Evolutionary conservation across 2,329 filamentous ascomycete species (phyloP).

Genomic region (Aspergillus pseudonomiae): DNA sequence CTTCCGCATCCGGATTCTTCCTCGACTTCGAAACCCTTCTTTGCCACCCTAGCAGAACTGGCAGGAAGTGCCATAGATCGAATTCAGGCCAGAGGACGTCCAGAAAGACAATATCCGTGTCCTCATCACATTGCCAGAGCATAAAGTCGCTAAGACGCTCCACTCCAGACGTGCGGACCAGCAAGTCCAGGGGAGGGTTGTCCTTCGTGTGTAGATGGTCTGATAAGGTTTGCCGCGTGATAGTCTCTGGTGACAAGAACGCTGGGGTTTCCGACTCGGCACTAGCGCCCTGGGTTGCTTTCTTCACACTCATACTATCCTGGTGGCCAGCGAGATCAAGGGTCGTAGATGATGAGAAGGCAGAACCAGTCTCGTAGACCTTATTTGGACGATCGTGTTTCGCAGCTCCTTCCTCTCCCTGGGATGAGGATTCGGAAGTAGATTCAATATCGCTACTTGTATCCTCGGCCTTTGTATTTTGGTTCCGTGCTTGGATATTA

Average conservation of each 20-base stretch:
- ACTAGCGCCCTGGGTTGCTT: constrained; percentile 36
- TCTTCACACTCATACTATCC: constrained; percentile 38
- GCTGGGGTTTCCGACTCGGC: constrained; percentile 32
- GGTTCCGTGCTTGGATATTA: constrained; percentile 73
- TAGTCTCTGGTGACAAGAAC: constrained; percentile 80
- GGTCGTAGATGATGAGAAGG: constrained; percentile 53
- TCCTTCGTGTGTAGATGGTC: constrained; percentile 86
- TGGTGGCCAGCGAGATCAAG: constrained; percentile 42
- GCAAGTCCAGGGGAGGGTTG: constrained; percentile 84
- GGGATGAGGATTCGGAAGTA: constrained; percentile 44
- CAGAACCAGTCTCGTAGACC: constrained; percentile 37
- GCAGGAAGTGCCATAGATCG: constrained; percentile 88
- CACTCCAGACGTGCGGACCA: constrained; percentile 91
- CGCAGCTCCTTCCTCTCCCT: constrained; percentile 46
- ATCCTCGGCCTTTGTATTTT: constrained; percentile 33
- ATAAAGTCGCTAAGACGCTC: constrained; percentile 94
- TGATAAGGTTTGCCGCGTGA: constrained; percentile 79
- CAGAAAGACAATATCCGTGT: constrained; percentile 90
- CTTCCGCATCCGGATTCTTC: constrained; percentile 61
- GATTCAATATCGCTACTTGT: constrained; percentile 54
- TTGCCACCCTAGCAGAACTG: constrained; percentile 89
- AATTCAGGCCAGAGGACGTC: constrained; percentile 96
- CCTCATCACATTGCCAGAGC: constrained; percentile 96
- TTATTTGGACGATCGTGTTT: constrained; percentile 25
- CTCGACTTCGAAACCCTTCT: constrained; percentile 66